A percentile compares a stretch with the other conserved stretches of the same genome.
Evolutionary conservation across 2,329 filamentous ascomycete genomes (phyloP).

Genomic region (Pestalotiopsis sp.): DNA sequence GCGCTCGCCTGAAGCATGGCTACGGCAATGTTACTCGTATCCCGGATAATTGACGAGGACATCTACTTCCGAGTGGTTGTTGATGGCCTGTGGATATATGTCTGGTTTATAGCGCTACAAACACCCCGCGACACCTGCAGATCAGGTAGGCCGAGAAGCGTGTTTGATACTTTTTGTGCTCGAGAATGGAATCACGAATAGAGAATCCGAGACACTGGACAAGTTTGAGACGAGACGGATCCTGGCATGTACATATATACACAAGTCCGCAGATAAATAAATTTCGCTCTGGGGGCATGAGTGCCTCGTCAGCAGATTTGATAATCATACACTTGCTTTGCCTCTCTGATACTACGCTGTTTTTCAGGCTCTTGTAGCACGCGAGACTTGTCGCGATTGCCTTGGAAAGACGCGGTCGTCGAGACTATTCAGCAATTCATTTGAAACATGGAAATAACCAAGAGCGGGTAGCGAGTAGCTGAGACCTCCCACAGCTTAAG

Average conservation of each 20-base stretch:
- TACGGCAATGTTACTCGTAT: background rate
- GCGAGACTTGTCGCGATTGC: background rate
- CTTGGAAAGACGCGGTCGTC: background rate
- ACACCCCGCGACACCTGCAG: background rate
- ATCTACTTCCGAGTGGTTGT: background rate
- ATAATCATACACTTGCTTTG: background rate
- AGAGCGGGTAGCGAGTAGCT: too few species aligned
- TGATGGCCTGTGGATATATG: background rate
- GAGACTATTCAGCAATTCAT: background rate
- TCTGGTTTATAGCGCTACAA: background rate
- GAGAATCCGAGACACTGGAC: background rate
- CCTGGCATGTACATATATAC: slow-evolving; percentile 34
- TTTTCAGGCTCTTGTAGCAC: background rate
- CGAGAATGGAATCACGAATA: background rate
- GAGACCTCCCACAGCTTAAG: too few species aligned
- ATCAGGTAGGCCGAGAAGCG: background rate
- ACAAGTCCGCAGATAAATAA: slow-evolving; percentile 35
- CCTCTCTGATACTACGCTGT: background rate
- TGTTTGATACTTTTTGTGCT: background rate
- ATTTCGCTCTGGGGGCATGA: slow-evolving; percentile 36
- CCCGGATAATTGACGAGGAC: background rate
- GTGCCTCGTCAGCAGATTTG: slow-evolving; percentile 27
- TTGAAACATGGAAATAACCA: too few species aligned
- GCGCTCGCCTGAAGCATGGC: background rate
- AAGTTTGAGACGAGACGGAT: background rate